Evolutionary conservation across 345 rosid genomes (phyloP), one percentile per base, ranked within the genome.

Genomic region (Ceriops decandra): DNA sequence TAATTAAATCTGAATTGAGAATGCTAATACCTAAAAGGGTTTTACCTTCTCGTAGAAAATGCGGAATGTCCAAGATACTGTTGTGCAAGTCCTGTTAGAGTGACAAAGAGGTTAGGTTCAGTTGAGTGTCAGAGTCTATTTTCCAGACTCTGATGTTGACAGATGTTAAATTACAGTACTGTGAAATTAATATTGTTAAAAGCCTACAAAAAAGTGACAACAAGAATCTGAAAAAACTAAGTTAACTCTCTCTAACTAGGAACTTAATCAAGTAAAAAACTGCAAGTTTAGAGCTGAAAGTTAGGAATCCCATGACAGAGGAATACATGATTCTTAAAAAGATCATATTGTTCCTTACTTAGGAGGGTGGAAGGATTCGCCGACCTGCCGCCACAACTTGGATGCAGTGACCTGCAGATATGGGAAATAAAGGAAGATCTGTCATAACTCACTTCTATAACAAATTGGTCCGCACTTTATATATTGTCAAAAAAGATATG

Each of bases 1-100:
- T 53, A 59, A 62, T 42, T 61, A 54, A 60, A 60, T 20, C 54
- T 22, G 26, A 67, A 32, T 32, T 22, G 36, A 54, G 24, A 36
- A 68, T 62, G 24, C 28, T 64, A 15, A 61, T 60, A 62, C 75
- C 36, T 20, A 49, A 28, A 59, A 63, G 49, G 64, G 71, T 64
- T 53, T 60, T 83, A 87, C 98, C 95, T 90, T 92, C 85, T 90
- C 96, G 59, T 90, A 92, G 85, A 92, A 92, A 73, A 76, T 79
- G 72, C 98, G 96, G 77, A 92, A 92, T 67, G 95, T 88, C 92
- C 92, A 90, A 69, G 98, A 88, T 72, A 90, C 88, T 28, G 98
- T 86, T 46, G 95, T 92, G 80, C 98, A 92, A 27, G 98, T 92
- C 89, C 98, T 92, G 87, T 62, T 66, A 53, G 33, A n/a, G 52